These are phyloP conservation scores for Malassezia arunalokei DNA, from an alignment of 1,284 basidiomycete species.

Conservation along the genomic window DNA sequence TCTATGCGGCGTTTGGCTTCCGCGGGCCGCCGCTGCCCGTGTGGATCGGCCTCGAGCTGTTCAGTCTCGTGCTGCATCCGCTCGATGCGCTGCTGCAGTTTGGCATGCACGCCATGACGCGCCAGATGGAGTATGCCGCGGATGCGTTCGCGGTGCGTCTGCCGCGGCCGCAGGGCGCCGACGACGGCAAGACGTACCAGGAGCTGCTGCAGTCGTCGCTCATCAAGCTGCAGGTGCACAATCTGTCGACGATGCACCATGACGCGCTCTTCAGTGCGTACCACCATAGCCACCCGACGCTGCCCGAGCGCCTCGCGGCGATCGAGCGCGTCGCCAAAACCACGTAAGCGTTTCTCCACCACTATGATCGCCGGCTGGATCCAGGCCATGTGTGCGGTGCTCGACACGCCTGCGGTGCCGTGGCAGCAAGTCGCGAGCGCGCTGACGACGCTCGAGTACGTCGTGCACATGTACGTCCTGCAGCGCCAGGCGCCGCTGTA, in stretches of 20 bases:
- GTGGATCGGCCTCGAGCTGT: slow-evolving; percentile 40
- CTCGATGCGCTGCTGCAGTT: slow-evolving; percentile 39
- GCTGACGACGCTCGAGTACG: neutral
- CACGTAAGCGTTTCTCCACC: too few species aligned
- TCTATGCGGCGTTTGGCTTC: slow-evolving; percentile 80
- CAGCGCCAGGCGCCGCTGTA: neutral
- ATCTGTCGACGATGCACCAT: slow-evolving; percentile 43
- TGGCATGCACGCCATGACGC: slow-evolving; percentile 29
- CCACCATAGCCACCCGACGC: slow-evolving; percentile 40
- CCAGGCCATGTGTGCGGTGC: neutral
- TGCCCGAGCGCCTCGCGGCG: slow-evolving; percentile 35
- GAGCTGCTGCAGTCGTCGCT: slow-evolving; percentile 34
- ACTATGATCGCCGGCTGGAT: neutral
- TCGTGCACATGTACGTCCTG: neutral
- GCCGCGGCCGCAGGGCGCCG: slow-evolving; percentile 17
- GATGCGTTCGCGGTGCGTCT: slow-evolving; percentile 33
- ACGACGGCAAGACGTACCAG: slow-evolving; percentile 28
- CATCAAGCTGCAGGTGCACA: slow-evolving; percentile 42
- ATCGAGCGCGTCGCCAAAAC: slow-evolving; percentile 7
- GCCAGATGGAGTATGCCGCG: slow-evolving; percentile 40
- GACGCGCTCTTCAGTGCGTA: slow-evolving; percentile 42
- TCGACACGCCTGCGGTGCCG: neutral
- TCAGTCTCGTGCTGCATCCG: slow-evolving; percentile 40
- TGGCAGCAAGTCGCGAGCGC: neutral
- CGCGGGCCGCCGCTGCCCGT: slow-evolving; percentile 27